Conservation (phyloP, 2,329 filamentous ascomycete genomes). For the Fusarium nematophilum region DNA sequence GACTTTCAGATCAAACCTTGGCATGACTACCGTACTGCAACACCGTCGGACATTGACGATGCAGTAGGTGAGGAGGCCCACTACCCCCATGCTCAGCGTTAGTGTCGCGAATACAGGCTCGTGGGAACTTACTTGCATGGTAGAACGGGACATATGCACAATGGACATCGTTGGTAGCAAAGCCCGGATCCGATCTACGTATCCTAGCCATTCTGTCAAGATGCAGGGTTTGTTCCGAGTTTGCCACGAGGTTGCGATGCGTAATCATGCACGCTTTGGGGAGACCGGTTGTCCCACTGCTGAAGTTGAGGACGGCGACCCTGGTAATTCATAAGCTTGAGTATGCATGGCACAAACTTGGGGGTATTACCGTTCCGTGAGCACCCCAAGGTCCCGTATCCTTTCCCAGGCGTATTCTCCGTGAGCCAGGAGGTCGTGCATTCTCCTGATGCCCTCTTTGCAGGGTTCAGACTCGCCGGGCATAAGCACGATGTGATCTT, state of each 20-base stretch:
- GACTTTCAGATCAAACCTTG: neutral
- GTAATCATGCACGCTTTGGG: conserved; percentile 9
- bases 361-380: conserved; percentile 8
- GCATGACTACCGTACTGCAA: conserved; percentile 9
- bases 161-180: neutral
- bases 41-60: conserved; percentile 1
- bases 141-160: conserved; percentile 11
- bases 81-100: neutral
- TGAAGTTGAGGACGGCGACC: conserved; percentile 7
- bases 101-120: no score
- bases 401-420: neutral
- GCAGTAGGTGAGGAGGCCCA: conserved; percentile 1
- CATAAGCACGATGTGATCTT: neutral
- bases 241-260: conserved; percentile 12
- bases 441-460: no score
- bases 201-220: conserved; percentile 1
- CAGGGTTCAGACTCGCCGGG: neutral
- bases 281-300: conserved; percentile 7
- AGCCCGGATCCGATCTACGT: neutral
- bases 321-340: no score
- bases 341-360: no score
- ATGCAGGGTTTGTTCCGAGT: conserved; percentile 12
- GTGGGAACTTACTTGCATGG: conserved; percentile 8
- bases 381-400: neutral
- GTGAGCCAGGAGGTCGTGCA: neutral